Percentiles rank a stretch among this genome's conserved stretches.
Conservation (phyloP, 1,139 yeast species). For the Candida gigantensis region DNA sequence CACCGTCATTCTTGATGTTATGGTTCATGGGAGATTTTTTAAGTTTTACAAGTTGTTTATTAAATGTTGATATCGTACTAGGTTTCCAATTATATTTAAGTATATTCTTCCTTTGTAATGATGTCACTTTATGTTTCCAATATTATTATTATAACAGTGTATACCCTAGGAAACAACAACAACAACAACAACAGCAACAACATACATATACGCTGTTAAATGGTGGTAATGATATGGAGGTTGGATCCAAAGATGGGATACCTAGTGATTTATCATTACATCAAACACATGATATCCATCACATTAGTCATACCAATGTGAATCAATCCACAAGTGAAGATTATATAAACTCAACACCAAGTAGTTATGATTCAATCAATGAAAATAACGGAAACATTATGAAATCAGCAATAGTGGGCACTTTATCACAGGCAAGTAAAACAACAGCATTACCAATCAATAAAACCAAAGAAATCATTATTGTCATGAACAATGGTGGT, state of each 20-base stretch:
- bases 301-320: slow-evolving; percentile 14
- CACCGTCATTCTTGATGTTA: slow-evolving; percentile 69
- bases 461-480: slow-evolving; percentile 5
- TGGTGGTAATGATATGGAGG: too few relatives aligned
- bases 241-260: too few relatives aligned
- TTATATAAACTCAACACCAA: slow-evolving; percentile 18
- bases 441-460: slow-evolving; percentile 24
- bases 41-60: slow-evolving; percentile 74
- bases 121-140: slow-evolving; percentile 69
- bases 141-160: slow-evolving; percentile 67
- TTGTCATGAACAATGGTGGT: not conserved
- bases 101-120: slow-evolving; percentile 73
- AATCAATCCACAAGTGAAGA: slow-evolving; percentile 8
- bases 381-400: slow-evolving; percentile 12
- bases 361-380: slow-evolving; percentile 29
- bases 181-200: slow-evolving; percentile 4
- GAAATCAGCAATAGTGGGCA: slow-evolving; percentile 20
- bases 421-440: slow-evolving; percentile 24
- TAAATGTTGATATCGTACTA: slow-evolving; percentile 65
- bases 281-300: slow-evolving; percentile 17
- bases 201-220: not conserved
- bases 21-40: slow-evolving; percentile 89
- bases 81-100: slow-evolving; percentile 77
- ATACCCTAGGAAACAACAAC: slow-evolving; percentile 24
- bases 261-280: slow-evolving; percentile 12